Evolutionary conservation across 2,329 filamentous ascomycete genomes (phyloP).

Genomic region (Colletotrichum tamarilloi): DNA sequence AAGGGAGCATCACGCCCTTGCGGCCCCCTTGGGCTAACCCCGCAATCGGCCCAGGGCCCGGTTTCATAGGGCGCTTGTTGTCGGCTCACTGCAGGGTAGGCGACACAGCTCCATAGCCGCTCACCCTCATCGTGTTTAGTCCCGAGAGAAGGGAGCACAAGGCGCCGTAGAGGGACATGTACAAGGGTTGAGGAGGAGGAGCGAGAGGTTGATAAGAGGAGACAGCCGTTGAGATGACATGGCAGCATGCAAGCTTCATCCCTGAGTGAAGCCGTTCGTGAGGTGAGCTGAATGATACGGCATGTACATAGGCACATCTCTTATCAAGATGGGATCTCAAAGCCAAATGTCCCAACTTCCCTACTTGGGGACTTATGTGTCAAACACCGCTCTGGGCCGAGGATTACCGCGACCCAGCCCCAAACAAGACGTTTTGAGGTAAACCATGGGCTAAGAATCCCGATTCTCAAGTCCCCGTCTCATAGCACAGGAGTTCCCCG

Average conservation of each 20-base stretch:
- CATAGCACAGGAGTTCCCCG: slow-evolving; percentile 1
- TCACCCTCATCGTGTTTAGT: not conserved
- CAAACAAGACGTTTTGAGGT: not conserved
- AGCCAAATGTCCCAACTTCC: not conserved
- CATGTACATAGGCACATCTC: not conserved
- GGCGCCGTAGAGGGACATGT: not conserved
- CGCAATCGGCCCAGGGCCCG: slow-evolving; percentile 25
- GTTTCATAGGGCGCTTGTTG: slow-evolving; percentile 32
- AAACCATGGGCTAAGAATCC: too few relatives aligned
- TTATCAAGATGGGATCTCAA: not conserved
- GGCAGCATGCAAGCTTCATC: not conserved
- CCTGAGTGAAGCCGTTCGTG: not conserved
- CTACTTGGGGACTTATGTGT: too few relatives aligned
- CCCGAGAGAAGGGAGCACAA: slow-evolving; percentile 3
- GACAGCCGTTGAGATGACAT: not conserved
- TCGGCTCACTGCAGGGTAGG: slow-evolving; percentile 25
- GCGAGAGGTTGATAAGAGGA: not conserved
- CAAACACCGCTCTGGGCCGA: not conserved
- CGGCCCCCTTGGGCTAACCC: slow-evolving; percentile 5
- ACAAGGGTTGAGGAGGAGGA: not conserved
- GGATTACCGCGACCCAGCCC: not conserved
- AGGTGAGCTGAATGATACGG: not conserved
- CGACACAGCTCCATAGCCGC: too few relatives aligned
- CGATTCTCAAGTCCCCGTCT: not conserved
- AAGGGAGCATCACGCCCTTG: slow-evolving; percentile 33